Conservation (phyloP, 208 protist genomes). For the Wallacemonas rigidus region DNA sequence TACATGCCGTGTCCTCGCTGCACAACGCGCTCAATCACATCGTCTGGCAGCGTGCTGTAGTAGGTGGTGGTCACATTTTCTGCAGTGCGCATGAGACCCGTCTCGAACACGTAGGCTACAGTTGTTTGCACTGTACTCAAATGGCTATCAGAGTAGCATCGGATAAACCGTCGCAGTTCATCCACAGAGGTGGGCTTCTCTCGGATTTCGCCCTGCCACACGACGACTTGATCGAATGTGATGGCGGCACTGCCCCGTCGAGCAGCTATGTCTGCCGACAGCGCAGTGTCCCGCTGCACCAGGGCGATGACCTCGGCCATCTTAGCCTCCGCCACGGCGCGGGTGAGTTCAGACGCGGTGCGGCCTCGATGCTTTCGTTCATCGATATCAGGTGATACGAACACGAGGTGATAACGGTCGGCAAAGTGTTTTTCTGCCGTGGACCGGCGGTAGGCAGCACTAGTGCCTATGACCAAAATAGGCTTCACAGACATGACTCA, state of each 20-base stretch:
- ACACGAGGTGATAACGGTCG: slow-evolving; percentile 40
- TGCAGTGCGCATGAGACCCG: slow-evolving; percentile 21
- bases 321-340: slow-evolving; percentile 39
- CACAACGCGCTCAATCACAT: slow-evolving; percentile 59
- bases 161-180: slow-evolving; percentile 55
- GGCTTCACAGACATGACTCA: slow-evolving; percentile 22
- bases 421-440: slow-evolving; percentile 46
- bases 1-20: slow-evolving; percentile 45
- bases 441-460: slow-evolving; percentile 44
- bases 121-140: slow-evolving; percentile 74
- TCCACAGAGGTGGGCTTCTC: slow-evolving; percentile 70
- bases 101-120: slow-evolving; percentile 43
- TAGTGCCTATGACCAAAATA: slow-evolving; percentile 82
- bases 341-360: slow-evolving; percentile 61
- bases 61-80: slow-evolving; percentile 66
- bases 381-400: slow-evolving; percentile 81
- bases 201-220: slow-evolving; percentile 74
- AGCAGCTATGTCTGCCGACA: slow-evolving; percentile 5
- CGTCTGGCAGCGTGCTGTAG: slow-evolving; percentile 47
- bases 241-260: slow-evolving; percentile 48
- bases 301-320: slow-evolving; percentile 38
- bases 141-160: slow-evolving; percentile 58
- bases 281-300: slow-evolving; percentile 41
- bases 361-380: slow-evolving; percentile 63
- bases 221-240: slow-evolving; percentile 87